Base-by-base conservation (phyloP, 176 grass and related monocot genomes). In the Elaeis guineensis region DNA sequence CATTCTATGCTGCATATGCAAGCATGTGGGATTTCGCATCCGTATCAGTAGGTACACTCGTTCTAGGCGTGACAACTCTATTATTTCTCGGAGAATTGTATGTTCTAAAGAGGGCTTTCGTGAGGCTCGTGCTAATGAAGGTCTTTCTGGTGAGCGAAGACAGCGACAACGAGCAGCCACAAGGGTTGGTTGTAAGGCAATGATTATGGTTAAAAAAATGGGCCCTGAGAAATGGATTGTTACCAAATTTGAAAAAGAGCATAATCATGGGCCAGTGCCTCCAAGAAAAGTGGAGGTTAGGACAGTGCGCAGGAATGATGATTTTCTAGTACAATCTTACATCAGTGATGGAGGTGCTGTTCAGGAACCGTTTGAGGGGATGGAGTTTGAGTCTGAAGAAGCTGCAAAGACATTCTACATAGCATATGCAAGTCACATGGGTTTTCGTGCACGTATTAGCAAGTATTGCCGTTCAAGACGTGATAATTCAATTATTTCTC, bases 401-500 rank as follows among this genome's bases (percentile, higher is more conserved):
- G 70, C 70, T 35, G 90, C 85, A 50, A 95, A 83, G 73, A 15
- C 53, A 3, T 95, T 95, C 85, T 95, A 95, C 80, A 73, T 95
- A 65, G 78, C 82, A 49, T 95, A 95, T 65, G 90, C 90, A 0
- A 89, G 74, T 17, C 50, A 76, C 44, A 83, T 67, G 58, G 90
- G 90, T 71, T 95, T 95, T 5, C 82, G 76, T 71, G 85, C 90
- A 50, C 85, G 85, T 48, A 89, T 95, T 71, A 95, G 90, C 65
- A 79, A 75, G 70, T 95, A 95, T 48, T 89, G 90, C 19, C 81
- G 81, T 62, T 95, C 90, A 73, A 89, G 81, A 65, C 79, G 77
- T 52, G 90, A 95, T 72, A 95, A 95, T 65, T 85, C 85, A 70
- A 89, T 95, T 39, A 95, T 95, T 80, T 95, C 90, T 72, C 78